These are phyloP conservation scores for Cladobotryum protrusum DNA, from an alignment of 2,329 filamentous ascomycete genomes.

Conservation along the genomic window DNA sequence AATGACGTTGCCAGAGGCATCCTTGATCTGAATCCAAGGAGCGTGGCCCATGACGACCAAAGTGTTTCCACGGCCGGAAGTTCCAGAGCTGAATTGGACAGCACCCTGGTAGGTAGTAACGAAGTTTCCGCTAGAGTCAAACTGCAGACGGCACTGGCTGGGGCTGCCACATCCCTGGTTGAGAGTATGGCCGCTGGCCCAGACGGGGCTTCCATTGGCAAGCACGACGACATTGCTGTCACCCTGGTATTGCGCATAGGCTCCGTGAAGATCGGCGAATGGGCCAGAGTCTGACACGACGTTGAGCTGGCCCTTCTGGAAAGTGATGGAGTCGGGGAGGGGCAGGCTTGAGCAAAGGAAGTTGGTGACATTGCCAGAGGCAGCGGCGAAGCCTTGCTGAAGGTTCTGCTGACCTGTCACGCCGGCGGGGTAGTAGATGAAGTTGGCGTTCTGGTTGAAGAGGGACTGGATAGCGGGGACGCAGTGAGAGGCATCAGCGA, in stretches of 20 bases:
- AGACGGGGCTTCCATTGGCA: slow-evolving; percentile 11
- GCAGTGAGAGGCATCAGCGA: slow-evolving; percentile 17
- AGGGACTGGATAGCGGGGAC: slow-evolving; percentile 13
- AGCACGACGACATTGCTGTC: slow-evolving; percentile 21
- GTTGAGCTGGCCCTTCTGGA: slow-evolving; percentile 13
- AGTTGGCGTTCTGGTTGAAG: slow-evolving; percentile 17
- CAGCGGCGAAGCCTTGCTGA: slow-evolving; percentile 17
- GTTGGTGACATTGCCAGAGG: slow-evolving; percentile 18
- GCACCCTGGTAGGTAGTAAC: slow-evolving; percentile 10
- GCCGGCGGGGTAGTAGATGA: slow-evolving; percentile 17
- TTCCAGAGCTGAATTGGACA: slow-evolving; percentile 12
- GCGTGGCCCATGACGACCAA: slow-evolving; percentile 11
- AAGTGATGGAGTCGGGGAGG: slow-evolving; percentile 14
- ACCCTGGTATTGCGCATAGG: slow-evolving; percentile 19
- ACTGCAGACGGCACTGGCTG: slow-evolving; percentile 11
- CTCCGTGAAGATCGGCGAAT: slow-evolving; percentile 15
- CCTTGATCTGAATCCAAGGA: slow-evolving; percentile 16
- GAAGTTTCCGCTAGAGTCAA: slow-evolving; percentile 12
- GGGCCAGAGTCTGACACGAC: slow-evolving; percentile 14
- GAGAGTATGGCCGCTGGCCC: slow-evolving; percentile 15
- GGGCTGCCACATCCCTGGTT: slow-evolving; percentile 13
- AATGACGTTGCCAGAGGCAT: slow-evolving; percentile 13
- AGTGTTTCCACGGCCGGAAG: slow-evolving; percentile 8
- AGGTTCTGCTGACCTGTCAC: slow-evolving; percentile 15
- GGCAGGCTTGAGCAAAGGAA: slow-evolving; percentile 19